Evolutionary conservation across 2,329 filamentous ascomycete genomes (phyloP), one percentile per base, ranked within the genome.

Genomic region (Incumbomyces lentus): DNA sequence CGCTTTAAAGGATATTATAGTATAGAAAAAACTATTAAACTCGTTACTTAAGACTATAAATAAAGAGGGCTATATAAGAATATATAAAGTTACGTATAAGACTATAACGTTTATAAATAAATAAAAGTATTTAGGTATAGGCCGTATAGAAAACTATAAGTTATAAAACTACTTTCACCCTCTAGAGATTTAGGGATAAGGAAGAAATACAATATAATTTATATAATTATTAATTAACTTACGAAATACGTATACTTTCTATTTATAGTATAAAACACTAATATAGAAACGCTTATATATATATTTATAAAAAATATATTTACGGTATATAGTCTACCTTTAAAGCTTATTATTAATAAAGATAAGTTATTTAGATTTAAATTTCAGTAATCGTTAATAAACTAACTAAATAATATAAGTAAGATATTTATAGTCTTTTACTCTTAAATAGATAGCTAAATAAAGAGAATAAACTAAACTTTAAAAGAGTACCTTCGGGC

Each of bases 401-500:
- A 37, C 22, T 47, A 19, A 29, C 16, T 37, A 31, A 22, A 11
- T 12, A 49, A 17, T 31, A 30, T 44, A 11, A 46, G 48, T 31
- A 50, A 50, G 31, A 22, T 52, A 34, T 44, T 36, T 18, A 38
- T 16, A 42, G 18, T 14, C 11, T 52, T 38, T 22, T 40, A 53
- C 22, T 19, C 31, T 37, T 44, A 53, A 18, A 45, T 29, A 13
- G 17, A 48, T 44, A 33, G 32, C 10, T 42, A 46, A 35, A 53
- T 31, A 35, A 29, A 49, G 48, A 38, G 32, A 34, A 51, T 37
- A 39, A 55, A 53, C 14, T 48, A 49, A 39, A 48, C 30, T n/a
- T 11, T 51, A 32, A n/a, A 53, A 43, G 18, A 45, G 30, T 51
- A 49, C 18, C 46, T 52, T 35, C 10, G 37, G 13, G 29, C 19